These are phyloP conservation scores for Nepenthes mirabilis DNA, from an alignment of 148 eudicot genomes.

Conservation along the genomic window DNA sequence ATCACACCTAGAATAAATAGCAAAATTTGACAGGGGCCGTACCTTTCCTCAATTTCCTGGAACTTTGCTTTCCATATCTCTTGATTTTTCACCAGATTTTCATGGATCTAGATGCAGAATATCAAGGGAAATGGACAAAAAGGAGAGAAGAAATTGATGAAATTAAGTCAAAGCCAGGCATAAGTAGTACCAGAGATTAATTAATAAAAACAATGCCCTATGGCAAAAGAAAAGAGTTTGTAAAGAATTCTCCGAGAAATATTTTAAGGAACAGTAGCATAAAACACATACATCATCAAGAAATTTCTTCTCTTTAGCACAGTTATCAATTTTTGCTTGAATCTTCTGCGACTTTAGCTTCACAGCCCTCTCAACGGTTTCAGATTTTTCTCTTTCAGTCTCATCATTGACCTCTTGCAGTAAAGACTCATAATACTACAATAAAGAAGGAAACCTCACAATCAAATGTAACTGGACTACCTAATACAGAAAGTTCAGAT, in stretches of 20 bases:
- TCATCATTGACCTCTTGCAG: slow-evolving; percentile 68
- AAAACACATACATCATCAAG: slow-evolving; percentile 50
- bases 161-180: slow-evolving; percentile 5
- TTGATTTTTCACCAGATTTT: slow-evolving; percentile 60
- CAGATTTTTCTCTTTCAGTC: slow-evolving; percentile 44
- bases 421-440: slow-evolving; percentile 75
- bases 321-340: slow-evolving; percentile 61
- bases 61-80: slow-evolving; percentile 67
- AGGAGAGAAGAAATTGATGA: background rate
- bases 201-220: background rate
- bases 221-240: background rate
- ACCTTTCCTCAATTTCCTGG: slow-evolving; percentile 57
- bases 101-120: slow-evolving; percentile 49
- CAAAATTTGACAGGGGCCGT: background rate
- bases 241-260: background rate
- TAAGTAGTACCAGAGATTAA: background rate
- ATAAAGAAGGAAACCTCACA: slow-evolving; percentile 5
- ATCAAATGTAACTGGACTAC: background rate
- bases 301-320: slow-evolving; percentile 62
- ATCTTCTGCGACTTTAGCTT: slow-evolving; percentile 55
- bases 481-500: background rate
- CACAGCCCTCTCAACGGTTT: slow-evolving; percentile 53
- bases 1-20: background rate
- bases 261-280: background rate
- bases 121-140: slow-evolving; percentile 1